These are phyloP conservation scores for Kodamaea alishanica DNA, from an alignment of 1,139 yeast genomes.

Conservation along the genomic window DNA sequence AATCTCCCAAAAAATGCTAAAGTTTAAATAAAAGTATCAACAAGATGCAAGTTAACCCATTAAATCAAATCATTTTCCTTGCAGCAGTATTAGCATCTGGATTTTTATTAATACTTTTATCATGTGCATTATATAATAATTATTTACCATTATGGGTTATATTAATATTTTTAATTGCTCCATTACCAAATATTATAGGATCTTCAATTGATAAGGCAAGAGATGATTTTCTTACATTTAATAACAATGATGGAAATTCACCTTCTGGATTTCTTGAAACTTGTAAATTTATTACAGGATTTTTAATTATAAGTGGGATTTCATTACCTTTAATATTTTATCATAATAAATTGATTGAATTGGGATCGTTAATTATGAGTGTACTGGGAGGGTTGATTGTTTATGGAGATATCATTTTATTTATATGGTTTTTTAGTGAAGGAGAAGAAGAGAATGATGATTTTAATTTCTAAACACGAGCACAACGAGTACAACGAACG, in stretches of 20 bases:
- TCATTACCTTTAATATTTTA: slow-evolving; percentile 62
- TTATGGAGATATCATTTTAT: slow-evolving; percentile 66
- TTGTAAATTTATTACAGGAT: slow-evolving; percentile 61
- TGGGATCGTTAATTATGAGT: slow-evolving; percentile 63
- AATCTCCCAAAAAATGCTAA: background rate
- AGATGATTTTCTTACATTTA: slow-evolving; percentile 64
- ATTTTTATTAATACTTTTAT: slow-evolving; percentile 63
- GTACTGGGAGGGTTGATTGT: slow-evolving; percentile 67
- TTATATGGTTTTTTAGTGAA: slow-evolving; percentile 65
- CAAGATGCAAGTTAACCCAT: slow-evolving; percentile 34
- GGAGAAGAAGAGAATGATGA: slow-evolving; percentile 54
- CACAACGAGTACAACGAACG: too few relatives aligned
- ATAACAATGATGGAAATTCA: slow-evolving; percentile 40
- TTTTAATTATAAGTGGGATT: slow-evolving; percentile 64
- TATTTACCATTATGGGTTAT: slow-evolving; percentile 72
- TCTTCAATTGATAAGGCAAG: slow-evolving; percentile 39
- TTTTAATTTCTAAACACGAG: slow-evolving; percentile 35
- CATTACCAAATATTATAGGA: slow-evolving; percentile 59
- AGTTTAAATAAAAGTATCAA: background rate
- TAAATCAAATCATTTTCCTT: slow-evolving; percentile 67
- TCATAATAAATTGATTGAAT: slow-evolving; percentile 54
- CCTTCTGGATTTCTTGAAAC: slow-evolving; percentile 55
- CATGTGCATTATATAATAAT: slow-evolving; percentile 70
- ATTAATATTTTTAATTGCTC: slow-evolving; percentile 62
- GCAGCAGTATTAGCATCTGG: slow-evolving; percentile 73